Evolutionary conservation across 176 grass and related monocot genomes (phyloP), one percentile per base, ranked within the genome.

Genomic region (Raddia distichophylla): DNA sequence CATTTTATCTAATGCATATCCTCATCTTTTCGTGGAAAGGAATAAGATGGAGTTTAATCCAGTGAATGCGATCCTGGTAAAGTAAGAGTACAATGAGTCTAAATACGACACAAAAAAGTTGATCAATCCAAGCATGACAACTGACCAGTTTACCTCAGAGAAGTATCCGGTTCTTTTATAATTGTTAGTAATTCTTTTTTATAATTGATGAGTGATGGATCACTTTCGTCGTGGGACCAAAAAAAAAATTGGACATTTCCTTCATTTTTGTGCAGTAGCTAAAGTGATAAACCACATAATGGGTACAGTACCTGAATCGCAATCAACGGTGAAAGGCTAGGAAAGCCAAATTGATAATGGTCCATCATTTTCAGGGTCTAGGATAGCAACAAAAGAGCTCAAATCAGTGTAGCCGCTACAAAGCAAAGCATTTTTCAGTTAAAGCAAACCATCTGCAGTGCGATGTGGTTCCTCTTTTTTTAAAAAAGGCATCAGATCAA

Each of bases 381-480:
- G 34, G 16, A 47, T 62, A 72, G 79, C 19, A 72, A 72, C 42
- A 37, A 10, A 45, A 50, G 8, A 72, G 56, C 71, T 37, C 67
- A 71, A 80, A 68, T 57, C 63, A 27, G 37, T 58, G 19, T 1
- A 58, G 37, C 52, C 11, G 14, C 44, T 61, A 5, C 48, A 19
- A 33, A 71, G 52, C 54, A 63, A 44, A 62, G 1, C 68, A 50
- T 27, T 60, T 32, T 68, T 59, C 40, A 56, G 11, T 69, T 69
- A 53, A 69, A 58, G 0, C 43, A 53, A 52, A 64, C 80, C 58
- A 73, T 73, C 17, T 73, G 57, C 17, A 33, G 37, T 52, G 8
- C 27, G 68, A 73, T 82, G 79, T 72, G 67, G 13, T 48, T 48
- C 72, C 67, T 50, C 57, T 63, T 62, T 37, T 10, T 57, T 32